phyloP scores from a whole-genome alignment of 306 rosid genomes.

The Cucurbita moschata region DNA sequence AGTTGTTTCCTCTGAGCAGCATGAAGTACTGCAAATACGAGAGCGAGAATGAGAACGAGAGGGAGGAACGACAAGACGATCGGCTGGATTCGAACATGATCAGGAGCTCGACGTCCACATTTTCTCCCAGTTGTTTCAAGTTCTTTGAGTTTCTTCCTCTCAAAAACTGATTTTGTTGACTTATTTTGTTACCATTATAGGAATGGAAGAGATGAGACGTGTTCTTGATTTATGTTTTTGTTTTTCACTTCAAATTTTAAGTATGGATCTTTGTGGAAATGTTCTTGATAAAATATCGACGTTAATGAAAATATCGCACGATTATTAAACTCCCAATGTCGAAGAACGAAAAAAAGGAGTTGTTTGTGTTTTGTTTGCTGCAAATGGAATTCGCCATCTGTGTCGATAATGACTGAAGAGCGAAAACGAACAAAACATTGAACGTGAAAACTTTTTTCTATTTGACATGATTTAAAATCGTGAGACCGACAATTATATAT shows the following conservation, averaged over 20 bases:
- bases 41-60: background rate
- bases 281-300: no score
- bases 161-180: background rate
- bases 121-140: background rate
- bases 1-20: constrained; percentile 9
- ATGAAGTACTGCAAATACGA: background rate
- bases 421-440: no score
- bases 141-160: constrained; percentile 14
- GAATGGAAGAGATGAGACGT: background rate
- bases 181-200: background rate
- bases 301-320: no score
- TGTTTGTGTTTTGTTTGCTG: no score
- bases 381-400: no score
- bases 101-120: background rate
- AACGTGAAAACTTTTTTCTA: no score
- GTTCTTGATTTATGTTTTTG: background rate
- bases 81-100: background rate
- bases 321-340: no score
- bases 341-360: no score
- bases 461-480: no score
- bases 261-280: background rate
- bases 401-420: no score
- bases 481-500: no score
- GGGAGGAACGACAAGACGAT: background rate
- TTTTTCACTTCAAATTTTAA: background rate